Evolutionary conservation across 495 filamentous ascomycete species (phyloP), one percentile per base, ranked within the genome.

Genomic region (Emericellopsis terricola): DNA sequence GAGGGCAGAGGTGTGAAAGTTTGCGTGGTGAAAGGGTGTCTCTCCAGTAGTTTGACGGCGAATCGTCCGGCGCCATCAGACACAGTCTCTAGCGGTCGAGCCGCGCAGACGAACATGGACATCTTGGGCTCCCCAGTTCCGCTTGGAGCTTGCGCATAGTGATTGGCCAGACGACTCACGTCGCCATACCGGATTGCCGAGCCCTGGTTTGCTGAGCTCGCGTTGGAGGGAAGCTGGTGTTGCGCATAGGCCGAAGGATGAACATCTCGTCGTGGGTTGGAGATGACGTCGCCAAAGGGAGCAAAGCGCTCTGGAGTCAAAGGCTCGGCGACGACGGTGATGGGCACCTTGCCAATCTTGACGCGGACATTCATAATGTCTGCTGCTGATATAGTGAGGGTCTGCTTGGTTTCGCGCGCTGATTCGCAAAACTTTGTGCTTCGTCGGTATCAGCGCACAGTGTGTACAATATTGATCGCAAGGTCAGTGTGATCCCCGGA

Each of bases 11-110:
- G 89, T 26, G 81, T 68, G 53, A 97, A 96, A 0, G 84, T 91
- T 51, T 97, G 89, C 16, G 79, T 77, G 13, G 89, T 94, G 57
- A 70, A 94, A 0, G 89, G 91, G 50, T 97, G 89, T 15, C 91
- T 74, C 52, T 97, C 89, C 27, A 97, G 72, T 37, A 94, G 72
- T 4, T 57, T 50, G 29, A 94, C 67, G 23, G 72, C 59, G 50
- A 92, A 81, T 4, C 73, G 44, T 18, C 36, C 43, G 9, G 51
- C 37, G 8, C 6, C 4, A 19, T 21, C 35, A 1, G 19, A 9
- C 13, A 36, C 28, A 8, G 40, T 36, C 21, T 44, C 31, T 13
- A 53, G 45, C 19, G 37, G 27, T 18, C 85, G 68, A 10, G 84
- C 81, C 19, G 76, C 73, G 53, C 84, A 94, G 39, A 79, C 68